Evolutionary conservation across 495 filamentous ascomycete genomes (phyloP).

Genomic region (Parathielavia appendiculata): DNA sequence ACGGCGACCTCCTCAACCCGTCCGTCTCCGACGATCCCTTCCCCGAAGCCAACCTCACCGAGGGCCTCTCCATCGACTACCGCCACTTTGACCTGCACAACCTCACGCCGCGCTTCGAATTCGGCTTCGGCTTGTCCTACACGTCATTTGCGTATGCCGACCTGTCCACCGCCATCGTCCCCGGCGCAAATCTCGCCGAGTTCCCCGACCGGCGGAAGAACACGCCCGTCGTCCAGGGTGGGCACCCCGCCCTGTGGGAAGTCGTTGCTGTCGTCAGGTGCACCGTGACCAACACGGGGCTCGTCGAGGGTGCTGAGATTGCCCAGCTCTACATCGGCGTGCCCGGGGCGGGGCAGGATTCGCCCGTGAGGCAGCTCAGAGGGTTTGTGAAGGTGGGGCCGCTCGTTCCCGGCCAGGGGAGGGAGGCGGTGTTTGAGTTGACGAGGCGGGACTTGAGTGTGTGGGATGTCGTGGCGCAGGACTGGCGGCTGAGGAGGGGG

Average conservation of each 20-base stretch:
- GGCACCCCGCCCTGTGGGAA: conserved; percentile 71
- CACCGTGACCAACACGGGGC: conserved; percentile 63
- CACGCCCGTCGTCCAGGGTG: conserved; percentile 43
- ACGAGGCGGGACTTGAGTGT: conserved; percentile 61
- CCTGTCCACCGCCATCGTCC: conserved; percentile 32
- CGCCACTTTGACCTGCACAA: conserved; percentile 63
- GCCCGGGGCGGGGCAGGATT: conserved; percentile 29
- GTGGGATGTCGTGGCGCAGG: conserved; percentile 74
- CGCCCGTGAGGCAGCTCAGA: conserved; percentile 48
- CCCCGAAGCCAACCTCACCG: conserved; percentile 52
- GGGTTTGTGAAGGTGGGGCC: conserved; percentile 52
- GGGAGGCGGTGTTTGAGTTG: conserved; percentile 42
- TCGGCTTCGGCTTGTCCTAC: conserved; percentile 75
- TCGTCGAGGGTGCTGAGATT: conserved; percentile 50
- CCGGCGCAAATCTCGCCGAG: conserved; percentile 3
- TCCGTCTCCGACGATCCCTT: conserved; percentile 41
- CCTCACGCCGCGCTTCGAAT: conserved; percentile 67
- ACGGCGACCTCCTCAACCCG: conserved; percentile 49
- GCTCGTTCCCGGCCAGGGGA: conserved; percentile 38
- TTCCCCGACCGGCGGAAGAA: conserved; percentile 13
- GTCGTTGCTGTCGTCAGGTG: conserved; percentile 51
- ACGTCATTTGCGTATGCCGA: conserved; percentile 65
- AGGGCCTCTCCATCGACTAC: conserved; percentile 78
- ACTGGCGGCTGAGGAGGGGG: conserved; percentile 66
- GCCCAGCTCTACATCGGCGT: conserved; percentile 55